A percentile compares a stretch with the other conserved stretches of the same genome.
phyloP scores from a whole-genome alignment of 140 eudicot species.

The Senecio squalidus region DNA sequence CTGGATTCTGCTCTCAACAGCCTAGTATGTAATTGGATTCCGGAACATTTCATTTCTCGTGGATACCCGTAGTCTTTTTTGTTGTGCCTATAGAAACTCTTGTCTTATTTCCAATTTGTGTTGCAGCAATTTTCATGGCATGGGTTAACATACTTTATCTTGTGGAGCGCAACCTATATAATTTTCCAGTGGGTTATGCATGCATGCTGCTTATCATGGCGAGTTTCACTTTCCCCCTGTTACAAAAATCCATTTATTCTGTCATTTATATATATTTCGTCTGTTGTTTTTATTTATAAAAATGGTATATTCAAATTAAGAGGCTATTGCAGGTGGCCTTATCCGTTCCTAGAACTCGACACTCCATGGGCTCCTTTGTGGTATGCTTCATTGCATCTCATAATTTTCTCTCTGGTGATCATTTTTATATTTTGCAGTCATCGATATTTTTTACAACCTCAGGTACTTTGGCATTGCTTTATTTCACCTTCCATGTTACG shows the following conservation, averaged over 20 bases:
- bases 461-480: constrained; percentile 74
- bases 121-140: constrained; percentile 77
- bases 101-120: constrained; percentile 3
- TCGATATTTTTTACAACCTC: constrained; percentile 2
- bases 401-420: background rate
- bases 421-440: background rate
- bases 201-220: constrained; percentile 65
- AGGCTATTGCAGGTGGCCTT: constrained; percentile 77
- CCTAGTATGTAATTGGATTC: constrained; percentile 40
- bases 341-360: constrained; percentile 78
- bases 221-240: constrained; percentile 3
- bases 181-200: constrained; percentile 80
- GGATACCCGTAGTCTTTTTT: background rate
- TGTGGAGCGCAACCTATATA: constrained; percentile 56
- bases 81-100: background rate
- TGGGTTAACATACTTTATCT: constrained; percentile 49
- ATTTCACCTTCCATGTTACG: constrained; percentile 78
- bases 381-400: constrained; percentile 28
- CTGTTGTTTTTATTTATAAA: background rate
- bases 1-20: constrained; percentile 69
- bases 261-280: background rate
- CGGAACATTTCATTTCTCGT: background rate
- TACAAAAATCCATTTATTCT: background rate
- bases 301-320: constrained; percentile 2
- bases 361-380: constrained; percentile 84